Conservation (phyloP, 345 rosid genomes). For the Turnera subulata region DNA sequence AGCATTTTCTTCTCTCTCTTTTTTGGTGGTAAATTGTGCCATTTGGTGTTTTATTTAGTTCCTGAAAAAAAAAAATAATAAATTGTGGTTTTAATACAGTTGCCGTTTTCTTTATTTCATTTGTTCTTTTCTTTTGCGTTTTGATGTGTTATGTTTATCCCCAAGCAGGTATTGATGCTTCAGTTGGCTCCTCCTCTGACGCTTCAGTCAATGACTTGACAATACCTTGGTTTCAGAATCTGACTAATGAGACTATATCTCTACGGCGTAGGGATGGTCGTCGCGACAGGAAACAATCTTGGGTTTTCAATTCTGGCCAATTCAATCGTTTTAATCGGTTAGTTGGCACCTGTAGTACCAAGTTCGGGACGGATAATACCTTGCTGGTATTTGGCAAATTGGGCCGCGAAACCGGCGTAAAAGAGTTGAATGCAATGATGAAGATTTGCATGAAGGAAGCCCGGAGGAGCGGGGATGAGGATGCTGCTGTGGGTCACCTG, state of each 20-base stretch:
- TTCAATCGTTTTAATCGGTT: constrained; percentile 32
- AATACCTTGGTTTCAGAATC: constrained; percentile 37
- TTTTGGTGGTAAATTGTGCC: no score
- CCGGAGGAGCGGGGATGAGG: constrained; percentile 36
- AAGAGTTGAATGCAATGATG: constrained; percentile 59
- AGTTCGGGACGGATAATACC: constrained; percentile 48
- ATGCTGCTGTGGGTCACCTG: constrained; percentile 39
- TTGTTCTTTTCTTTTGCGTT: background rate
- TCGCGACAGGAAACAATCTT: constrained; percentile 58
- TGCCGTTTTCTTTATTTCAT: no score
- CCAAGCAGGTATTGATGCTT: constrained; percentile 15
- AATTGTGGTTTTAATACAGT: no score
- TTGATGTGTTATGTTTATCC: background rate
- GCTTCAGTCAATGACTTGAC: constrained; percentile 17
- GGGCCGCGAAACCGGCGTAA: constrained; percentile 58
- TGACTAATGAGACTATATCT: constrained; percentile 16
- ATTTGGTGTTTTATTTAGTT: background rate
- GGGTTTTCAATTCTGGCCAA: constrained; percentile 34
- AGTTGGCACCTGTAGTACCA: constrained; percentile 35
- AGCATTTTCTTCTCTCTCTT: no score
- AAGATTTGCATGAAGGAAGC: constrained; percentile 49
- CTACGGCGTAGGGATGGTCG: constrained; percentile 38
- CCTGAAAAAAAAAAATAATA: no score
- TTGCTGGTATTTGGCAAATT: constrained; percentile 43
- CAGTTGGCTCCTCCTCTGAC: constrained; percentile 3